phyloP scores from a whole-genome alignment of 805 yeast genomes.

The Ogataea pilisensis region DNA sequence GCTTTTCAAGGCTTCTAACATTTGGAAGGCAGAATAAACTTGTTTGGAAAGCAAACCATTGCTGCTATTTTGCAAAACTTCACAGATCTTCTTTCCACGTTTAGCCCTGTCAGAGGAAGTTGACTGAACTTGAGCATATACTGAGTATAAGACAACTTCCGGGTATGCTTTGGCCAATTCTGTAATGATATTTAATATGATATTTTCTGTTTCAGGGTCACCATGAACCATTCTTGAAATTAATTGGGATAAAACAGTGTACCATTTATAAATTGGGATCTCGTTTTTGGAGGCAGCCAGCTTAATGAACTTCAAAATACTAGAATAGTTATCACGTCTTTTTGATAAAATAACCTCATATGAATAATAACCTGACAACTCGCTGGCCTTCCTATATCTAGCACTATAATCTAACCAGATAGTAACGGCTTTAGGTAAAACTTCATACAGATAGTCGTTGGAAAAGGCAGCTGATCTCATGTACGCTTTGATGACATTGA shows the following conservation, averaged over 20 bases:
- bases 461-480: slow-evolving; percentile 59
- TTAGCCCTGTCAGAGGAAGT: slow-evolving; percentile 40
- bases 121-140: slow-evolving; percentile 67
- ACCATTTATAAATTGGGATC: slow-evolving; percentile 64
- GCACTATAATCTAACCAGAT: slow-evolving; percentile 82
- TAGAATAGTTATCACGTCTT: slow-evolving; percentile 37
- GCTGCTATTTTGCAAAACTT: slow-evolving; percentile 23
- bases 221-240: slow-evolving; percentile 72
- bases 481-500: slow-evolving; percentile 51
- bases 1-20: slow-evolving; percentile 40
- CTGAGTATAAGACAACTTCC: slow-evolving; percentile 80
- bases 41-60: slow-evolving; percentile 15
- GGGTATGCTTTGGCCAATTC: slow-evolving; percentile 66
- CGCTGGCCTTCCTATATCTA: slow-evolving; percentile 27
- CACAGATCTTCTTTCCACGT: slow-evolving; percentile 44
- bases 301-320: slow-evolving; percentile 46
- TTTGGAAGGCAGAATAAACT: slow-evolving; percentile 27
- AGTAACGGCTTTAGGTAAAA: slow-evolving; percentile 84
- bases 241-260: slow-evolving; percentile 79
- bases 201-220: slow-evolving; percentile 49
- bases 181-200: slow-evolving; percentile 55
- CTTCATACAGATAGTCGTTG: slow-evolving; percentile 67
- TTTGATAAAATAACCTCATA: slow-evolving; percentile 23
- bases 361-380: slow-evolving; percentile 22
- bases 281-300: slow-evolving; percentile 34